Evolutionary conservation across 2,329 filamentous ascomycete species (phyloP).

Genomic region (Fusarium aywerte): DNA sequence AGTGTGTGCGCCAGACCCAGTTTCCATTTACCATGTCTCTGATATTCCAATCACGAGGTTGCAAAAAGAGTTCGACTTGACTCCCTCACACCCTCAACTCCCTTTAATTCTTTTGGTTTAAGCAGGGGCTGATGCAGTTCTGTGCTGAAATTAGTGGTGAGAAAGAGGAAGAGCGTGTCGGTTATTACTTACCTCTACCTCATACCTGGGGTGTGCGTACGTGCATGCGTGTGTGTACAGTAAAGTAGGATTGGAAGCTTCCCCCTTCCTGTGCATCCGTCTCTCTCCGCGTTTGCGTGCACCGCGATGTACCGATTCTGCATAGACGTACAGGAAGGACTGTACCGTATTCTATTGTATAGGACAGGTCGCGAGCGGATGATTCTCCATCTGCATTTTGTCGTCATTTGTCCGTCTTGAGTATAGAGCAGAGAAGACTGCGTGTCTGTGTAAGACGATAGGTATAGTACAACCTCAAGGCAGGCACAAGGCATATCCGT

Average conservation of each 20-base stretch:
- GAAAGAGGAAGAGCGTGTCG: slow-evolving; percentile 21
- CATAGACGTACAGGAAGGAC: slow-evolving; percentile 11
- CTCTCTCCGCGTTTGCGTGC: slow-evolving; percentile 38
- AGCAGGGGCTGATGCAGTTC: slow-evolving; percentile 34
- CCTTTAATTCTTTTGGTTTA: slow-evolving; percentile 30
- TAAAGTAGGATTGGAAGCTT: slow-evolving; percentile 4
- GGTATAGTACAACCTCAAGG: slow-evolving; percentile 10
- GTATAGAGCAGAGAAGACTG: neutral
- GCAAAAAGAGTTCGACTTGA: slow-evolving; percentile 15
- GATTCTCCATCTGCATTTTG: slow-evolving; percentile 23
- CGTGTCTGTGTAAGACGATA: slow-evolving; percentile 5
- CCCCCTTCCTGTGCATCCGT: slow-evolving; percentile 30
- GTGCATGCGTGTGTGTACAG: slow-evolving; percentile 13
- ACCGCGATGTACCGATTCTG: slow-evolving; percentile 37
- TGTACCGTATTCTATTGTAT: neutral
- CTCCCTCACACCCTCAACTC: slow-evolving; percentile 33
- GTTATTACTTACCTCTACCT: slow-evolving; percentile 24
- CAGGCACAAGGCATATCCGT: slow-evolving; percentile 28
- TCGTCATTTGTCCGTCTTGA: slow-evolving; percentile 27
- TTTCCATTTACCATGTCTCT: slow-evolving; percentile 43
- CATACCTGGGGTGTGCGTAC: slow-evolving; percentile 1
- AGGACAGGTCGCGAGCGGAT: slow-evolving; percentile 3
- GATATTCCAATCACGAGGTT: slow-evolving; percentile 38
- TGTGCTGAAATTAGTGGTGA: slow-evolving; percentile 19
- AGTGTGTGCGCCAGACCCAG: slow-evolving; percentile 43